Evolutionary conservation across 2,329 filamentous ascomycete genomes (phyloP), one percentile per base, ranked within the genome.

Genomic region (Fusarium drepaniforme): DNA sequence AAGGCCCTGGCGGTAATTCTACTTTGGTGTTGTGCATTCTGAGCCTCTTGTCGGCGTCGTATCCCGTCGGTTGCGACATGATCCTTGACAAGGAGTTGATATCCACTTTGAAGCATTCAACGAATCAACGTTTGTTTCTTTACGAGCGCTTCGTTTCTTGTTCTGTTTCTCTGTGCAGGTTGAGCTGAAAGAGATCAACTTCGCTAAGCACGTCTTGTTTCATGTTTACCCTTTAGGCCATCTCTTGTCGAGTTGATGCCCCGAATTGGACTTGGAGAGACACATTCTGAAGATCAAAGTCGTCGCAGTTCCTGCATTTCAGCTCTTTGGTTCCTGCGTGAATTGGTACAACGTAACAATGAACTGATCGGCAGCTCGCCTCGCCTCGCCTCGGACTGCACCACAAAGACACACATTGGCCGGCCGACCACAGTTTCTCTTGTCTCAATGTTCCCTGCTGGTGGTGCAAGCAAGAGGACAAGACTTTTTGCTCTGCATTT

Each of bases 341-440:
- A 53, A 53, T 53, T 53, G 49, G 49, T 53, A 30, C 46, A 28
- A 51, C 49, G 49, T 53, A 53, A 53, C 49, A 53, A 53, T 53
- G 49, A 53, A 53, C 49, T 53, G 49, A 53, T 53, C 49, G 49
- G 49, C 49, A 53, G 49, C 16, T n/a, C 18, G 49, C 46, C 18
- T 51, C 46, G 46, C 28, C 46, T 51, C 25, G 44, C 21, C n/a
- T 46, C 12, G 42, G 6, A n/a, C 9, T 21, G n/a, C 40, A 49
- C 44, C 25, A 30, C 49, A 53, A 53, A 30, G 12, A 12, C 33
- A 35, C 46, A 30, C 25, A 53, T 53, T 53, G 25, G 23, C 46
- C 25, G 25, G 49, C 49, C 49, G 49, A 53, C 25, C 23, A 8
- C 12, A 23, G 2, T 46, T 8, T 46, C 42, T 46, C 42, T 46